Evolutionary conservation across 2,329 filamentous ascomycete genomes (phyloP).

Genomic region (Aspergillus ochraceoroseus): DNA sequence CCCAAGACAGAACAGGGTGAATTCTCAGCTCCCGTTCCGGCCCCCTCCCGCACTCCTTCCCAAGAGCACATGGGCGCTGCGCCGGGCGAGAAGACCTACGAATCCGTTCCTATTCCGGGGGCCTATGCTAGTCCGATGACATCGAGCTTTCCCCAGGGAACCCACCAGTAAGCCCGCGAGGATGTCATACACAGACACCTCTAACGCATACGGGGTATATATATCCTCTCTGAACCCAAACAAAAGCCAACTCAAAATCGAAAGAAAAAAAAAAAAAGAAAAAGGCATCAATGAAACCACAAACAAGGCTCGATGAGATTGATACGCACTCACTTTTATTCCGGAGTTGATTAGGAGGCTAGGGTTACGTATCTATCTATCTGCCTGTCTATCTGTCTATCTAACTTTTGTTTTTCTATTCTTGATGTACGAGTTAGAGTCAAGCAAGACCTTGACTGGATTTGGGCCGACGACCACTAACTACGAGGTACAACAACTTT

Average conservation of each 20-base stretch:
- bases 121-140: slow-evolving; percentile 61
- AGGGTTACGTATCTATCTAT: too few species aligned
- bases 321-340: background rate
- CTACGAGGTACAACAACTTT: too few species aligned
- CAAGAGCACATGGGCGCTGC: slow-evolving; percentile 65
- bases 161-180: slow-evolving; percentile 18
- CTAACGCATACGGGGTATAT: too few species aligned
- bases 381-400: too few species aligned
- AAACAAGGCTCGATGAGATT: too few species aligned
- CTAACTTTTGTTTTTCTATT: slow-evolving; percentile 8
- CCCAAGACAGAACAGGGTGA: slow-evolving; percentile 61
- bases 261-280: too few species aligned
- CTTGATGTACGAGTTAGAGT: slow-evolving; percentile 4
- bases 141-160: slow-evolving; percentile 37
- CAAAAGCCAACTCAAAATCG: too few species aligned
- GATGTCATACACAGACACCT: too few species aligned
- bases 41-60: slow-evolving; percentile 38
- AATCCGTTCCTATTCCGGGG: slow-evolving; percentile 79
- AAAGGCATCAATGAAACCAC: too few species aligned
- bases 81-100: slow-evolving; percentile 78
- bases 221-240: too few species aligned
- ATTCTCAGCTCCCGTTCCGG: slow-evolving; percentile 52
- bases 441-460: slow-evolving; percentile 14
- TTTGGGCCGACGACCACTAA: too few species aligned
- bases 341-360: too few species aligned